Conservation (phyloP, 78 protist genomes). For the Dictyostelium brefeldianum region DNA sequence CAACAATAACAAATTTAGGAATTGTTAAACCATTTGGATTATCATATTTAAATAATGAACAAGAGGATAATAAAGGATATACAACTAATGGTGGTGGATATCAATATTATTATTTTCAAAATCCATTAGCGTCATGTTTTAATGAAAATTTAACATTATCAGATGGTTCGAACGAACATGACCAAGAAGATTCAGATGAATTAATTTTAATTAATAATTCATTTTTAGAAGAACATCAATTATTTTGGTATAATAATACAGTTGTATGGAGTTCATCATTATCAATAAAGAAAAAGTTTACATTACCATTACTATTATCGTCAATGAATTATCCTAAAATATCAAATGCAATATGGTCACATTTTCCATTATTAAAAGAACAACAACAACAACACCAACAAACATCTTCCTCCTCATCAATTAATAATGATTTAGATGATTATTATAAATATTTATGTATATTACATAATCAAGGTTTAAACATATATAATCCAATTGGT, state of each 20-base stretch:
- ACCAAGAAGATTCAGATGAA: not conserved
- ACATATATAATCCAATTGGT: conserved; percentile 47
- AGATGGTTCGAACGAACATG: not conserved
- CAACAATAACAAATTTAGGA: conserved; percentile 9
- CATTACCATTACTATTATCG: conserved; percentile 12
- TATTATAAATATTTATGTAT: conserved; percentile 3
- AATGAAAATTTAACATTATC: not conserved
- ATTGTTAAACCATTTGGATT: conserved; percentile 49
- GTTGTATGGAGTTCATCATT: conserved; percentile 40
- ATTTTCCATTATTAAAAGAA: conserved; percentile 12
- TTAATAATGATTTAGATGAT: not conserved
- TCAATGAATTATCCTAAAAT: conserved; percentile 3
- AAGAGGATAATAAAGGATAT: not conserved
- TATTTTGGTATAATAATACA: conserved; percentile 42
- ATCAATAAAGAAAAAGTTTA: conserved; percentile 16
- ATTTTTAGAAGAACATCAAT: conserved; percentile 31
- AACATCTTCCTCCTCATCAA: not conserved
- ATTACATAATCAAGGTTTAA: conserved; percentile 9
- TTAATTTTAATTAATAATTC: not conserved
- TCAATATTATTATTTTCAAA: not conserved
- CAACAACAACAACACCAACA: not conserved
- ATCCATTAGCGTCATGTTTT: conserved; percentile 22
- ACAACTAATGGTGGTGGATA: not conserved
- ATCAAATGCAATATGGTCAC: conserved; percentile 1
- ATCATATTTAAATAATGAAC: not conserved